Conservation (phyloP, 23 red algal species). For the Gracilaria vermiculophylla region DNA sequence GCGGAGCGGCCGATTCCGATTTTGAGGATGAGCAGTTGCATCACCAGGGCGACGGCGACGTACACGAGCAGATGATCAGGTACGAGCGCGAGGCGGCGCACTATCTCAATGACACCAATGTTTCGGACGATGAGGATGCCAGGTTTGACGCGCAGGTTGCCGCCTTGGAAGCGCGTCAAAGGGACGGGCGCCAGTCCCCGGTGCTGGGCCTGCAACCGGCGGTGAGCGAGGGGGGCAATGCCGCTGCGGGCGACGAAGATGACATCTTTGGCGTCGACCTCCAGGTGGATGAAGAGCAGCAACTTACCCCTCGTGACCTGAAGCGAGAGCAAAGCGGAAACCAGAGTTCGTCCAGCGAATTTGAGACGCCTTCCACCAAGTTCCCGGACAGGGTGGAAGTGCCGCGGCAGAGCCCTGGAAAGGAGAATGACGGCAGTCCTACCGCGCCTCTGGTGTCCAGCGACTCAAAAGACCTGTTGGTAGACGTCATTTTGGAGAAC, state of each 20-base stretch:
- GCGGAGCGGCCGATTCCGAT: not conserved
- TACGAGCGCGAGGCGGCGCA: constrained; percentile 42
- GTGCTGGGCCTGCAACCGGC: not conserved
- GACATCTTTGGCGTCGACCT: constrained; percentile 29
- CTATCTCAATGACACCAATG: constrained; percentile 46
- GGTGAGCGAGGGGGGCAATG: not conserved
- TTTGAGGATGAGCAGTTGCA: not conserved
- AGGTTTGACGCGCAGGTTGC: constrained; percentile 1
- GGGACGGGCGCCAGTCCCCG: not conserved
- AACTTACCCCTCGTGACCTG: not conserved
- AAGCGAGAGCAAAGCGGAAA: not conserved
- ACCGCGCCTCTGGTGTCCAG: not conserved
- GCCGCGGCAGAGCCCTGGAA: not conserved
- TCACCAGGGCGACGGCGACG: not conserved
- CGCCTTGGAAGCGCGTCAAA: not conserved
- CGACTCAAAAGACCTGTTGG: constrained; percentile 21
- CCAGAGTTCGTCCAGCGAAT: not conserved
- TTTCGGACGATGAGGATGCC: constrained; percentile 50
- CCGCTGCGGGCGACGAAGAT: not conserved
- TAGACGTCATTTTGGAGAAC: constrained; percentile 56
- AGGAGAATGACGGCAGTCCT: not conserved
- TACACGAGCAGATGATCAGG: constrained; percentile 35
- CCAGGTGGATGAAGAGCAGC: constrained; percentile 9
- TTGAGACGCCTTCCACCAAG: constrained; percentile 2
- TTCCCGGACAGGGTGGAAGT: constrained; percentile 31